Percentiles rank a stretch among this genome's conserved stretches.
These are phyloP conservation scores for Penicillium thymicola DNA, from an alignment of 2,329 filamentous ascomycete genomes.

Conservation along the genomic window DNA sequence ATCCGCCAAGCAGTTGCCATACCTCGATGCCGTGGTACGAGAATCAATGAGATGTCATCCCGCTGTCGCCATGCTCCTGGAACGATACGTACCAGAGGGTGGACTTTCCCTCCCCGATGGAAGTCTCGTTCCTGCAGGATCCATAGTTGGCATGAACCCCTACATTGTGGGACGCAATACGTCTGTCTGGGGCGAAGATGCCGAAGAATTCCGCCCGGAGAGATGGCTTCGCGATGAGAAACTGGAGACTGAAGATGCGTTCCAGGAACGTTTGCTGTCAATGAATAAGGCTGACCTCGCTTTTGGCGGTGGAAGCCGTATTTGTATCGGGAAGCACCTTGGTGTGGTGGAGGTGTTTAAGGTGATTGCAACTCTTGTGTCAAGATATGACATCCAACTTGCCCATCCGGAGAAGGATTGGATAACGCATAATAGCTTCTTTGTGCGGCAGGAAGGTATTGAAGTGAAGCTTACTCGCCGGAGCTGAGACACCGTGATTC, in stretches of 20 bases:
- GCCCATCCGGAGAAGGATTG: slow-evolving; percentile 49
- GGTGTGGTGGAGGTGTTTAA: slow-evolving; percentile 60
- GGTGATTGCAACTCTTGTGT: slow-evolving; percentile 52
- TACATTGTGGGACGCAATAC: slow-evolving; percentile 39
- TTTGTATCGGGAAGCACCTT: slow-evolving; percentile 56
- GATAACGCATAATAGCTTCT: slow-evolving; percentile 55
- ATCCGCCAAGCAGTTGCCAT: slow-evolving; percentile 25
- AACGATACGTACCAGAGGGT: slow-evolving; percentile 47
- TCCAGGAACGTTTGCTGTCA: slow-evolving; percentile 30
- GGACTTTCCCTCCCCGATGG: slow-evolving; percentile 28
- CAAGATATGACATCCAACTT: slow-evolving; percentile 51
- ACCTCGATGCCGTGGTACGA: slow-evolving; percentile 52
- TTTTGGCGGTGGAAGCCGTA: slow-evolving; percentile 54
- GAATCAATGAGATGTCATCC: slow-evolving; percentile 53
- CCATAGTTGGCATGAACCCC: slow-evolving; percentile 35
- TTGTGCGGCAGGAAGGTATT: slow-evolving; percentile 57
- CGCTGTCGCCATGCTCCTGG: slow-evolving; percentile 47
- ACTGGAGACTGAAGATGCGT: slow-evolving; percentile 34
- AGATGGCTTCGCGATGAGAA: slow-evolving; percentile 44
- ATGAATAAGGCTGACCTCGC: slow-evolving; percentile 41
- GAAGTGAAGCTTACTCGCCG: slow-evolving; percentile 40
- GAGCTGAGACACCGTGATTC: neutral
- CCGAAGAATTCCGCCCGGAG: slow-evolving; percentile 46
- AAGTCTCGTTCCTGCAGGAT: slow-evolving; percentile 32
- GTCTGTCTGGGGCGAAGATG: slow-evolving; percentile 45